These are phyloP conservation scores for Parachaetomium inaequale DNA, from an alignment of 495 filamentous ascomycete genomes.

Conservation along the genomic window DNA sequence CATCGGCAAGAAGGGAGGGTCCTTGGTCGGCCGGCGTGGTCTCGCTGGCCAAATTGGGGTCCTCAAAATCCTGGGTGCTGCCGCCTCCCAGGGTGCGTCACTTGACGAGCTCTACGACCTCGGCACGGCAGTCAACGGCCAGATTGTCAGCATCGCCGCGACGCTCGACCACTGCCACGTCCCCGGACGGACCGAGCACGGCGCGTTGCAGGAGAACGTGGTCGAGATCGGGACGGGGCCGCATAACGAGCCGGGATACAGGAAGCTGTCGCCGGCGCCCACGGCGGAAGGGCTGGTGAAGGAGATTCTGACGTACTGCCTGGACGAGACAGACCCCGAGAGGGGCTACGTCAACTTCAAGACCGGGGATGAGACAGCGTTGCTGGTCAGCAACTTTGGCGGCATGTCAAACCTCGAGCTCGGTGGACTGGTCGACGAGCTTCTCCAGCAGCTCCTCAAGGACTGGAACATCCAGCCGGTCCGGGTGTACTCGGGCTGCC, in stretches of 20 bases:
- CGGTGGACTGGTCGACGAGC: conserved; percentile 53
- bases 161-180: conserved; percentile 64
- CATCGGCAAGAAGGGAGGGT: conserved; percentile 53
- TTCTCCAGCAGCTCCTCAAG: conserved; percentile 45
- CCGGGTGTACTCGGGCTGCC: conserved; percentile 43
- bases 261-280: conserved; percentile 53
- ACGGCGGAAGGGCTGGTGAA: conserved; percentile 51
- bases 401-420: conserved; percentile 60
- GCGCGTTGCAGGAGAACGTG: conserved; percentile 44
- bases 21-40: conserved; percentile 55
- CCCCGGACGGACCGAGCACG: conserved; percentile 55
- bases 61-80: conserved; percentile 41
- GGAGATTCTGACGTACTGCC: conserved; percentile 50
- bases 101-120: conserved; percentile 56
- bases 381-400: conserved; percentile 62
- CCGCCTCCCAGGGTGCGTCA: conserved; percentile 43
- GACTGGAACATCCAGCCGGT: conserved; percentile 44
- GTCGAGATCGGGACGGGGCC: conserved; percentile 59
- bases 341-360: conserved; percentile 57
- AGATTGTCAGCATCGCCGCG: conserved; percentile 58
- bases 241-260: conserved; percentile 60
- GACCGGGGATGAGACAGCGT: conserved; percentile 50
- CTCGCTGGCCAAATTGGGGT: conserved; percentile 52
- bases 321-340: conserved; percentile 54
- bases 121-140: conserved; percentile 49